These are phyloP conservation scores for Saccharomycopsis sp. DNA, from an alignment of 805 yeast genomes.

Conservation along the genomic window DNA sequence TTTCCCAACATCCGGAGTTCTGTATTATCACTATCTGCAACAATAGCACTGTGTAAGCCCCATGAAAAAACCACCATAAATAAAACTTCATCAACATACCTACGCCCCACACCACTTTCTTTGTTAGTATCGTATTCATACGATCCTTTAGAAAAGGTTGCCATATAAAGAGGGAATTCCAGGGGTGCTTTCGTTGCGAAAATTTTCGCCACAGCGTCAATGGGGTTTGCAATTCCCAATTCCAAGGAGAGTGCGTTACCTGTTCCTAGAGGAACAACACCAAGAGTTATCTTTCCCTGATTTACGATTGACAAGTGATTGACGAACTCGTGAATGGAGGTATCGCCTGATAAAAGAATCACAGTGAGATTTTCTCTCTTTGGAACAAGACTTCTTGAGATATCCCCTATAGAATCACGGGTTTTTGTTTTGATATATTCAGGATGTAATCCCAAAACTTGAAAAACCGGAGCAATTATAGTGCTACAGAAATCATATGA, in stretches of 20 bases:
- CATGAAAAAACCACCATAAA: conserved; percentile 62
- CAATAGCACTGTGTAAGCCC: conserved; percentile 73
- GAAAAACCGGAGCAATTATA: conserved; percentile 37
- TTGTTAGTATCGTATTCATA: conserved; percentile 25
- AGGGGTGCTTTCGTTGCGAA: conserved; percentile 20
- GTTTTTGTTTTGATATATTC: conserved; percentile 33
- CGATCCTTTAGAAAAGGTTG: conserved; percentile 35
- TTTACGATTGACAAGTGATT: conserved; percentile 32
- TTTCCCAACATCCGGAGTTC: conserved; percentile 54
- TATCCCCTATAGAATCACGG: conserved; percentile 28
- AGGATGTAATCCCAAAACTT: conserved; percentile 28
- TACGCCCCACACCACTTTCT: conserved; percentile 25
- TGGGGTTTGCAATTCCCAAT: conserved; percentile 31
- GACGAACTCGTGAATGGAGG: conserved; percentile 61
- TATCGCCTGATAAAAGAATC: conserved; percentile 69
- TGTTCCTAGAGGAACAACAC: conserved; percentile 57
- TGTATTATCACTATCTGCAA: conserved; percentile 65
- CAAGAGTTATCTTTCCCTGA: background rate
- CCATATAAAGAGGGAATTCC: conserved; percentile 41
- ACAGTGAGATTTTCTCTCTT: conserved; percentile 30
- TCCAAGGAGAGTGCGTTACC: conserved; percentile 69
- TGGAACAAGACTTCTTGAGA: conserved; percentile 25
- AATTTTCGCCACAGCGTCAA: conserved; percentile 28
- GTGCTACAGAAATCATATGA: conserved; percentile 28
- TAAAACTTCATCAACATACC: conserved; percentile 21